Conservation (phyloP, 1,284 basidiomycete genomes). For the Fomitopsis schrenkii region DNA sequence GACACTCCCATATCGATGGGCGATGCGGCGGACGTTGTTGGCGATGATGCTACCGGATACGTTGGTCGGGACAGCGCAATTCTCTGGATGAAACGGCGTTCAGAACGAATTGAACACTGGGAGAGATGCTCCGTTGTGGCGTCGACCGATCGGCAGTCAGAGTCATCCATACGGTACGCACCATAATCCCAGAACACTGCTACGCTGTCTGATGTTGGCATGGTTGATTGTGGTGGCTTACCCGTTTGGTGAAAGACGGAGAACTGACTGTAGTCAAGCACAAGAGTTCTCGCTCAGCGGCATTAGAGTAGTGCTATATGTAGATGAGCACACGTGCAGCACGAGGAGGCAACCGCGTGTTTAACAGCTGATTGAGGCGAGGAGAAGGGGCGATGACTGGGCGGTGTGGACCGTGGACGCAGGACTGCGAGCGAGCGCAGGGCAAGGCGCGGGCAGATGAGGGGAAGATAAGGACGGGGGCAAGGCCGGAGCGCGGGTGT, state of each 20-base stretch:
- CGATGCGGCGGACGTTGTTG: conserved; percentile 23
- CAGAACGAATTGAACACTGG: background rate
- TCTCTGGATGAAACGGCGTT: conserved; percentile 35
- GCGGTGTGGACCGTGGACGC: background rate
- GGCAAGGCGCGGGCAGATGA: background rate
- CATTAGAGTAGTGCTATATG: background rate
- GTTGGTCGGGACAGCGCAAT: conserved; percentile 44
- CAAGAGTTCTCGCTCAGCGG: background rate
- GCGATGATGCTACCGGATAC: conserved; percentile 37
- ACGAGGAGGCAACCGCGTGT: background rate
- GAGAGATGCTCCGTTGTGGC: background rate
- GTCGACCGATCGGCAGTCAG: background rate
- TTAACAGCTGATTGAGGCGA: background rate
- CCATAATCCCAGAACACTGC: conserved; percentile 66
- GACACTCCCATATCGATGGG: conserved; percentile 23
- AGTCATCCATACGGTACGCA: conserved; percentile 22
- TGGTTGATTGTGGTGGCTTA: background rate
- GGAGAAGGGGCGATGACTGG: background rate
- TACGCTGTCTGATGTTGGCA: conserved; percentile 23
- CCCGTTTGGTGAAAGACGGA: background rate
- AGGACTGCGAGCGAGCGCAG: background rate
- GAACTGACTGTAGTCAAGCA: background rate
- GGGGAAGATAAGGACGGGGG: background rate
- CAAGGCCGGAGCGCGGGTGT: background rate
- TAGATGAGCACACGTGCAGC: background rate